Evolutionary conservation across 176 grass and related monocot genomes (phyloP), one percentile per base, ranked within the genome.

Genomic region (Rhynchospora pubera): DNA sequence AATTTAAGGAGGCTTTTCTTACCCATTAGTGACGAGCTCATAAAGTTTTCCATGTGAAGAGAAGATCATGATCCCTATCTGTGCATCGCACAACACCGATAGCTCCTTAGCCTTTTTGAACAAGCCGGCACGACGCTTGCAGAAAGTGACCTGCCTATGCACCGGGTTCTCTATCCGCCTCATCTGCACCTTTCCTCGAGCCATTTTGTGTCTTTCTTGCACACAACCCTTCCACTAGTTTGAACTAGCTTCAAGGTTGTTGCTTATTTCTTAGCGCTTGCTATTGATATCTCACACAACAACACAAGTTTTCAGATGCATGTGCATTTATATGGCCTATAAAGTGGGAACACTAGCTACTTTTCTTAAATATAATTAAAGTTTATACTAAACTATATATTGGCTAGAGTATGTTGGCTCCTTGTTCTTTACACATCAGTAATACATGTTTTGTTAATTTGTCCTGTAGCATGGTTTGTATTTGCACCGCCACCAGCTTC

Each of bases 171-270:
- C 85, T 69, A 82, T 84, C 16, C 82, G 82, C 9, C 61, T 82
- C 79, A 82, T 82, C 22, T 82, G 79, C 12, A 82, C 61, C 43
- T 82, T 82, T 52, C 79, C 79, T 58, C 79, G 43, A 57, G 71
- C 87, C 83, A 89, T 89, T 50, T 48, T 51, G 87, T 63, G 85
- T 57, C 84, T 90, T 22, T 16, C 26, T 55, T 16, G 50, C 48
- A 30, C 72, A 55, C 72, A 77, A 95, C 86, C 92, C 96, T 93
- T 90, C 87, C 93, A 95, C 96, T 99, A 99, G 93, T 95, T 99
- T 99, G 87, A 71, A 99, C 96, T 93, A 99, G 96, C 96, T 99
- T 99, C 93, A 89, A 99, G 93, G 91, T 86, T 91, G 96, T 79
- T 85, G 89, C 78, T 62, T 83, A 45, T 61, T 57, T 51, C 68